A percentile compares a stretch with the other conserved stretches of the same genome.
These are phyloP conservation scores for Didymella pomorum DNA, from an alignment of 2,329 filamentous ascomycete species.

Conservation along the genomic window DNA sequence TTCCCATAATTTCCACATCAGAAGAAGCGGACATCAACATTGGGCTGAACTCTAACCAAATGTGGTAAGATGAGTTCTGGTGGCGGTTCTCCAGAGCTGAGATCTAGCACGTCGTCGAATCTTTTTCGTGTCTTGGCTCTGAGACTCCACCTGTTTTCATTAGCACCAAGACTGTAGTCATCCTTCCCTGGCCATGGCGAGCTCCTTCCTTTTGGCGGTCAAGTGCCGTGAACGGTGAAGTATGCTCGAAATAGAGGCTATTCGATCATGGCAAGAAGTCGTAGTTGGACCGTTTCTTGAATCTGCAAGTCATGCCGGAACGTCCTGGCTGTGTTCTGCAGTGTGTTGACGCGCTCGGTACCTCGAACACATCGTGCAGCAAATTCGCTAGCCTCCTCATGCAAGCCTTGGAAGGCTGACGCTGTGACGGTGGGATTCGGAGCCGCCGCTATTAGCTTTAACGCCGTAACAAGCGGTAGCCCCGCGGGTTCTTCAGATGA, in stretches of 20 bases:
- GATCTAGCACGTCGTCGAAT: constrained; percentile 15
- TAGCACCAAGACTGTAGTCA: constrained; percentile 4
- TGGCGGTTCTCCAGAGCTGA: constrained; percentile 24
- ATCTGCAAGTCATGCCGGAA: constrained; percentile 5
- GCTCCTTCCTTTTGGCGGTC: neutral
- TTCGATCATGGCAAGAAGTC: neutral
- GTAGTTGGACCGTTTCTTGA: neutral
- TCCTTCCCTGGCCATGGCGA: constrained; percentile 12
- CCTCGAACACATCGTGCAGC: constrained; percentile 5
- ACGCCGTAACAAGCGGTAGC: constrained; percentile 4
- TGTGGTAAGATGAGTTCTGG: constrained; percentile 9
- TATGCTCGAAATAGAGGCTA: neutral
- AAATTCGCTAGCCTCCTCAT: constrained; percentile 12
- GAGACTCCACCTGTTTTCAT: constrained; percentile 3
- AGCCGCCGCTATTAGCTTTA: constrained; percentile 11
- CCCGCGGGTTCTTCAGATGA: neutral
- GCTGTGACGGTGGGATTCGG: constrained; percentile 8
- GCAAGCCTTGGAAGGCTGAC: constrained; percentile 7
- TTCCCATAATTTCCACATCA: constrained; percentile 16
- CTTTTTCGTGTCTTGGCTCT: constrained; percentile 13
- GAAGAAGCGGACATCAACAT: constrained; percentile 1
- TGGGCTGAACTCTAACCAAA: constrained; percentile 14
- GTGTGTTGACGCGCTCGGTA: constrained; percentile 3
- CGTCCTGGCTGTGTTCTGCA: neutral
- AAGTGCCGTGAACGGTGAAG: neutral